phyloP scores from a whole-genome alignment of 2,329 filamentous ascomycete genomes.

The Aspergillus sp. region DNA sequence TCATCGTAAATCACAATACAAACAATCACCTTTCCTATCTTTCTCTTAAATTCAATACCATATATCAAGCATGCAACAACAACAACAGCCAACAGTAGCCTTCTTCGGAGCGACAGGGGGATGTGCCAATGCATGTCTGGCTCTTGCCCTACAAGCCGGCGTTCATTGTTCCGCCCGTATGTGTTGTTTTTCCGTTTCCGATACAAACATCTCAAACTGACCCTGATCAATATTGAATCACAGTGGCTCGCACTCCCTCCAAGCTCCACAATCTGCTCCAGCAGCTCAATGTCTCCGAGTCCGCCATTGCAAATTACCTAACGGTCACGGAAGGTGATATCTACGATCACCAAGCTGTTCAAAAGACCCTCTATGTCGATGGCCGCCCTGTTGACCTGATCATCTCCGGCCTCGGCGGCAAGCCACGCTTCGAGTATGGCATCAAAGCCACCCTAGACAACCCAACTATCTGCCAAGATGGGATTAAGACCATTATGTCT shows the following conservation, averaged over 20 bases:
- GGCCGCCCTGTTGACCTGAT: slow-evolving; percentile 45
- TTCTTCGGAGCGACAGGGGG: slow-evolving; percentile 59
- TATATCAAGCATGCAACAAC: neutral
- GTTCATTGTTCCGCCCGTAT: slow-evolving; percentile 47
- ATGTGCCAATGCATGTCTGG: slow-evolving; percentile 48
- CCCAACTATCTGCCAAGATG: slow-evolving; percentile 37
- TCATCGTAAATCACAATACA: no score
- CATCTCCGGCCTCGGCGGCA: slow-evolving; percentile 51
- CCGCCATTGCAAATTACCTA: slow-evolving; percentile 43
- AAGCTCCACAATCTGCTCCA: slow-evolving; percentile 52
- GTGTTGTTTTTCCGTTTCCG: neutral
- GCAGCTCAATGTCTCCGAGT: slow-evolving; percentile 41
- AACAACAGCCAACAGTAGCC: slow-evolving; percentile 41
- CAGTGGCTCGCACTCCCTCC: slow-evolving; percentile 51
- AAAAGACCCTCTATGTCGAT: slow-evolving; percentile 32
- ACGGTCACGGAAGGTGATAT: slow-evolving; percentile 53
- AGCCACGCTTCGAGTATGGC: slow-evolving; percentile 30
- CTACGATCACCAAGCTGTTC: slow-evolving; percentile 45
- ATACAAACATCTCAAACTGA: no score
- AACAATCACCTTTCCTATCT: no score
- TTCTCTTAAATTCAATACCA: neutral
- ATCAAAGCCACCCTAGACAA: slow-evolving; percentile 35
- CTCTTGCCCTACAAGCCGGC: slow-evolving; percentile 47
- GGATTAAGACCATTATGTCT: slow-evolving; percentile 29
- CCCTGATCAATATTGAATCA: neutral